A percentile compares a stretch with the other conserved stretches of the same genome.
Conservation (phyloP, 2,329 filamentous ascomycete species). For the Hymenoscyphus scutula region DNA sequence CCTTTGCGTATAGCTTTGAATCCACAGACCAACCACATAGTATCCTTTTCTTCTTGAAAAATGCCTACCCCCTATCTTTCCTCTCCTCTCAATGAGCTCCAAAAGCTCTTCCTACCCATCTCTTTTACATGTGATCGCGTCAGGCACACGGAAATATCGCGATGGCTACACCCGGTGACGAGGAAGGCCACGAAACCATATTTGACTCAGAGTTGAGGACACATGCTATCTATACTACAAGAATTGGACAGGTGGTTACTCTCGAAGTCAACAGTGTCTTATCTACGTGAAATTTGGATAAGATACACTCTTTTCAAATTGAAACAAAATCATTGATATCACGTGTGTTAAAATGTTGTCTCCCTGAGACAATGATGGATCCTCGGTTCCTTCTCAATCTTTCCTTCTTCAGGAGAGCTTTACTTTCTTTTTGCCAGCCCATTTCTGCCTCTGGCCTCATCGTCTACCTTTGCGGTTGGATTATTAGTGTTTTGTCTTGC, state of each 20-base stretch:
- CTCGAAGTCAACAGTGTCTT: too few species aligned
- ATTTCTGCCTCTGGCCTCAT: too few species aligned
- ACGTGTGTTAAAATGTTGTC: too few species aligned
- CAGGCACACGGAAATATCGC: slow-evolving; percentile 22
- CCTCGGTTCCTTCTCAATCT: too few species aligned
- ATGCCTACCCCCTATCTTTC: background rate
- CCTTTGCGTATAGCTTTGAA: background rate
- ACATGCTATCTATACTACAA: background rate
- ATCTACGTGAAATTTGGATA: background rate
- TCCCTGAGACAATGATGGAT: too few species aligned
- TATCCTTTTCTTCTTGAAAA: slow-evolving; percentile 9
- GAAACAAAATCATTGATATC: background rate
- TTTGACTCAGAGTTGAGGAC: slow-evolving; percentile 8
- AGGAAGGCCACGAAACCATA: slow-evolving; percentile 7
- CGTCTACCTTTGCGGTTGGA: too few species aligned
- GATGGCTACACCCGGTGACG: slow-evolving; percentile 21
- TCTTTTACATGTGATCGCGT: slow-evolving; percentile 27
- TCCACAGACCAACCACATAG: background rate
- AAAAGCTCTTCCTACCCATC: slow-evolving; percentile 11
- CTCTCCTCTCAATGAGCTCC: background rate
- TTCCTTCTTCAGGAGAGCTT: too few species aligned
- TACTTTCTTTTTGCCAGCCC: too few species aligned
- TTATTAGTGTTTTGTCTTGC: too few species aligned
- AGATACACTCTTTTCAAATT: background rate
- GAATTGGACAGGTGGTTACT: background rate